phyloP scores from a whole-genome alignment of 2,329 filamentous ascomycete species.

The Scedosporium aurantiacum region DNA sequence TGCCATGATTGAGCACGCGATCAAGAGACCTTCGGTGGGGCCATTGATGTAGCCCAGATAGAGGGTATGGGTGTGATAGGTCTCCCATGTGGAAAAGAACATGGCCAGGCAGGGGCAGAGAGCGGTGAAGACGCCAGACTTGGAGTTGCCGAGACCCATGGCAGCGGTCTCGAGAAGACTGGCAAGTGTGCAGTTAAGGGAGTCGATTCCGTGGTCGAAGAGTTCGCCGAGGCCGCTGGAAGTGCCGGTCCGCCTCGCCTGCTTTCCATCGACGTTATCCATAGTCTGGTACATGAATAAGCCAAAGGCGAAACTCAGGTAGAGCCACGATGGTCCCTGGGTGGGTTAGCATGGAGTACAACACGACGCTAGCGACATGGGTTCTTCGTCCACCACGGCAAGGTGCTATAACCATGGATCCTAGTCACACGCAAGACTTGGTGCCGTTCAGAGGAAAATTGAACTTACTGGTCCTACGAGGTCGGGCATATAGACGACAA shows the following conservation, averaged over 20 bases:
- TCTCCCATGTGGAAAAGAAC: slow-evolving; percentile 99
- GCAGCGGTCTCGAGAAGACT: slow-evolving; percentile 85
- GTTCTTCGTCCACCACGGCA: neutral
- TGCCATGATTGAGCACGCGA: slow-evolving; percentile 79
- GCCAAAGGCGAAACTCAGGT: slow-evolving; percentile 89
- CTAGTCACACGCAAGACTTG: no score
- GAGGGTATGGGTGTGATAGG: slow-evolving; percentile 94
- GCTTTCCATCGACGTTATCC: slow-evolving; percentile 98
- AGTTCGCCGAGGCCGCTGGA: slow-evolving; percentile 92
- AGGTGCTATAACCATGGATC: neutral
- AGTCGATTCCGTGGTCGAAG: slow-evolving; percentile 98
- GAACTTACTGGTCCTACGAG: slow-evolving; percentile 70
- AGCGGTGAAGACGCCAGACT: slow-evolving; percentile 81
- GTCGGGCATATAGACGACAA: slow-evolving; percentile 79
- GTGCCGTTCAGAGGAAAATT: neutral
- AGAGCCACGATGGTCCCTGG: slow-evolving; percentile 80
- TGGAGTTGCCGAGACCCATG: slow-evolving; percentile 79
- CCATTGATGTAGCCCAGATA: slow-evolving; percentile 97
- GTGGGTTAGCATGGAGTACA: slow-evolving; percentile 9
- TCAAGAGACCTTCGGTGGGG: slow-evolving; percentile 85
- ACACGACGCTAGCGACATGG: neutral
- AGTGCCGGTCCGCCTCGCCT: slow-evolving; percentile 86
- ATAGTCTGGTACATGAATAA: slow-evolving; percentile 99
- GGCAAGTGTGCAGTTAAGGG: slow-evolving; percentile 88
- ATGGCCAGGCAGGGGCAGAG: slow-evolving; percentile 87